Evolutionary conservation across 768 basidiomycete species (phyloP).

Genomic region (Amanita brunnescens): DNA sequence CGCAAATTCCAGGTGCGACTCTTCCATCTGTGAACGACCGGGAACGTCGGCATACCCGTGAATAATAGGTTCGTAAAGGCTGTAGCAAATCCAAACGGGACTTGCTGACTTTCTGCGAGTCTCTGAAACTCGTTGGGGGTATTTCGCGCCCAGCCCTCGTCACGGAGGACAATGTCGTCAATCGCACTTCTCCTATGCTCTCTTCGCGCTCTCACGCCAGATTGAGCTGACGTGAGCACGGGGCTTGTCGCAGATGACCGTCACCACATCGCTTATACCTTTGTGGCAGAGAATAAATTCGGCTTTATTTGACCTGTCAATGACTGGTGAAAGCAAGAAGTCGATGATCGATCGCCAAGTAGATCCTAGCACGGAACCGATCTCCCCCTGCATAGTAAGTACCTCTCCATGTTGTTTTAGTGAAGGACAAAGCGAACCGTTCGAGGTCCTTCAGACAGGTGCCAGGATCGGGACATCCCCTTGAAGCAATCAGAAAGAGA

Average conservation of each 20-base stretch:
- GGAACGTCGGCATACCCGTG: constrained; percentile 57
- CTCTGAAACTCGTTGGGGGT: constrained; percentile 29
- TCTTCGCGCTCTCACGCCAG: constrained; percentile 41
- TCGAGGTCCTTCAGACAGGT: constrained; percentile 34
- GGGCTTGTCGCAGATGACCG: constrained; percentile 27
- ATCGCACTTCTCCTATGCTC: constrained; percentile 45
- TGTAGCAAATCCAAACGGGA: constrained; percentile 43
- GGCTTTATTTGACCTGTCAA: constrained; percentile 21
- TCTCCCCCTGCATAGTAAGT: constrained; percentile 20
- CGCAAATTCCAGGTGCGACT: constrained; percentile 41
- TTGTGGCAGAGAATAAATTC: constrained; percentile 26
- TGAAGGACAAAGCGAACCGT: constrained; percentile 34
- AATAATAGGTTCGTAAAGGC: constrained; percentile 48
- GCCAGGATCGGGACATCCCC: constrained; percentile 23
- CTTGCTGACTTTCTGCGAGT: constrained; percentile 20
- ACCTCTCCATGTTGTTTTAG: constrained; percentile 38
- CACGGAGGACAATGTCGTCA: constrained; percentile 42
- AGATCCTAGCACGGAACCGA: constrained; percentile 31
- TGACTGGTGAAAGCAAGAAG: constrained; percentile 21
- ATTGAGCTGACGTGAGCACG: constrained; percentile 42
- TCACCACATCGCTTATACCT: constrained; percentile 31
- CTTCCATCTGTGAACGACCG: constrained; percentile 40
- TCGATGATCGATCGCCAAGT: constrained; percentile 41
- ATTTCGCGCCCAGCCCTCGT: constrained; percentile 44
- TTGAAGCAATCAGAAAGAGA: constrained; percentile 51